Base-by-base conservation (phyloP, 768 basidiomycete genomes). In the Panus rudis region DNA sequence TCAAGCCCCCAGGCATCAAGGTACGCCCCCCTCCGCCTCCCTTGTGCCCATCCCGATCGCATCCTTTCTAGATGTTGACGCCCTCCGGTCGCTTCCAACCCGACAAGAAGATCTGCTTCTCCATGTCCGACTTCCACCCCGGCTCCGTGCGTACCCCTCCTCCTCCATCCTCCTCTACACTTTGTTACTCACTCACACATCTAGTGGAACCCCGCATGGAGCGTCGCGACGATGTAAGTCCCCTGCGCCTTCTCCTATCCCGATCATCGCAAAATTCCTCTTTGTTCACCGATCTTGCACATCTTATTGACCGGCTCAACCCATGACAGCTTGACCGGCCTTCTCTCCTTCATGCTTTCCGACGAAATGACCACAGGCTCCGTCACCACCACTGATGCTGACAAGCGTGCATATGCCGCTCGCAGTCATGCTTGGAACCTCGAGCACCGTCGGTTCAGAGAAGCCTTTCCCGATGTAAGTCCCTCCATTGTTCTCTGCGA, bases 351-450 rank as follows among this genome's bases (percentile, higher is more conserved):
- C 68, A 94, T 94, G 92, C 71, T 93, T 38, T 82, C 87, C 1
- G 90, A 96, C 52, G 92, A 96, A 64, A 92, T 97, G 76, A 98
- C 96, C 0, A 96, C 94, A 0, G 94, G 94, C 8, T 90, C 88
- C 1, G 79, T 93, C 23, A 87, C 78, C 6, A 83, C 88, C 1
- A 76, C 81, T 12, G 84, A 86, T 31, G 67, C 72, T 4, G 85
- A 97, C 55, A 94, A 92, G 65, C 77, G 76, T 27, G 60, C 67
- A 0, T 82, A 91, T 48, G 92, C 94, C 1, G 64, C 69, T 4
- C 73, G 79, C 40, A 91, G 86, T 57, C 94, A 99, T 61, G 63
- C 71, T 0, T 96, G 86, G 82, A 99, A 99, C 59, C 54, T 93
- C 31, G 55, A 64, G 24, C 84, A 90, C 57, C 69, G 78, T 45